phyloP scores from a whole-genome alignment of 139 green algal genomes.

The Asterochloris sp. region DNA sequence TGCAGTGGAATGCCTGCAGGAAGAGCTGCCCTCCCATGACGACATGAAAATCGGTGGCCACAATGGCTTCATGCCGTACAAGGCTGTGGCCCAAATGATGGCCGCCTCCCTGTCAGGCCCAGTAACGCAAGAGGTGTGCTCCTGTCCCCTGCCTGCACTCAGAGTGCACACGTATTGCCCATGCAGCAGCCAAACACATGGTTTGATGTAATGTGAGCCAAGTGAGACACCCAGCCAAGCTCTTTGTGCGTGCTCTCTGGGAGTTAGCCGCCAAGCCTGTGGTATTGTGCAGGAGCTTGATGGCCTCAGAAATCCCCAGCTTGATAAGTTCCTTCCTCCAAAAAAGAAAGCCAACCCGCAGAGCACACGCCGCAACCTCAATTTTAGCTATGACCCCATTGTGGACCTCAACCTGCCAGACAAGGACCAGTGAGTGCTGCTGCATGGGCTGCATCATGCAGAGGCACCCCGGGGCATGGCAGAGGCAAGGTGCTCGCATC shows the following conservation, averaged over 20 bases:
- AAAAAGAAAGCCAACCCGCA: constrained; percentile 24
- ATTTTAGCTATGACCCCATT: constrained; percentile 68
- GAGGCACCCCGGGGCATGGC: too few relatives aligned
- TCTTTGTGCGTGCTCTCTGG: background rate
- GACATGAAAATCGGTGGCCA: constrained; percentile 67
- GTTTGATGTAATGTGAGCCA: background rate
- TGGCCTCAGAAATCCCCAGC: constrained; percentile 60
- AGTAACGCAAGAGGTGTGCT: constrained; percentile 13
- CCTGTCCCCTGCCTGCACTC: background rate
- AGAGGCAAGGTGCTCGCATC: too few relatives aligned
- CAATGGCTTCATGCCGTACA: constrained; percentile 82
- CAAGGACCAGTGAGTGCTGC: constrained; percentile 18
- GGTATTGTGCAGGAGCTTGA: constrained; percentile 51
- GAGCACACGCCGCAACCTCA: constrained; percentile 25
- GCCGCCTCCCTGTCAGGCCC: constrained; percentile 34
- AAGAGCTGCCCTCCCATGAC: constrained; percentile 69
- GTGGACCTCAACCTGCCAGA: constrained; percentile 60
- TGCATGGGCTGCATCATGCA: too few relatives aligned
- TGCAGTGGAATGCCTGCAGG: constrained; percentile 35
- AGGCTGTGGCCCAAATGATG: constrained; percentile 48
- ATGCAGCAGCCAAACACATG: background rate
- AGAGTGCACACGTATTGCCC: background rate
- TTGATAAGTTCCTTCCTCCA: constrained; percentile 55
- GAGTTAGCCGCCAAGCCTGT: background rate
- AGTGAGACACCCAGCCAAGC: background rate